Evolutionary conservation across 306 rosid genomes (phyloP), one percentile per base, ranked within the genome.

Genomic region (Pterocarpus santalinus): DNA sequence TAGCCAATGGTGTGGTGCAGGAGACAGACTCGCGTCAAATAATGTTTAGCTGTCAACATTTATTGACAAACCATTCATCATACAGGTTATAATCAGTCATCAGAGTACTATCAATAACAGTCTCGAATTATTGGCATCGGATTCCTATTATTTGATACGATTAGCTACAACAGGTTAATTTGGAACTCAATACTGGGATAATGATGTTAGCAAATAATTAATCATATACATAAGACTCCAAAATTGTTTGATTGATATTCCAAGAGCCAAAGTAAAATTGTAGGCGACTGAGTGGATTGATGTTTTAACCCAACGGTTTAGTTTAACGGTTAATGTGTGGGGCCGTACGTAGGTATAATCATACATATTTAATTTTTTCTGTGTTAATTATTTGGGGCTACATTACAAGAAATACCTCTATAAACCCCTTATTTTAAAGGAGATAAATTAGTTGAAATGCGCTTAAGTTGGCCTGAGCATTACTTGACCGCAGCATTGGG

Each of bases 11-110:
- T 38, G 72, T 5, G 51, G 33, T 72, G 14, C 43, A 11, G 43
- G 57, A 78, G 77, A 72, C 34, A 65, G 76, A 60, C 78, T 35
- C 47, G 58, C 51, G 88, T 47, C 56, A 3, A 38, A 3, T 71
- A 35, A 53, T 61, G 69, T 74, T 82, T 82, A 81, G 89, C 72
- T 33, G 38, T 36, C 65, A 61, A 38, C 65, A 72, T 55, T 16
- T 69, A 47, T 56, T 67, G 82, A 74, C 72, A 68, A 83, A 43
- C 4, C 32, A 77, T 41, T 39, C 36, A 13, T 9, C 14, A 55
- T 17, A 53, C n/a, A 14, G 46, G 73, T 72, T 51, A 36, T 39
- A 36, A 57, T 72, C 69, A 77, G 49, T 53, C 69, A 69, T 38
- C 33, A 56, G 14, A 4, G 51, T 41, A 30, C 10, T 36, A 5